These are phyloP conservation scores for Xylaria scruposa DNA, from an alignment of 495 filamentous ascomycete species.

Conservation along the genomic window DNA sequence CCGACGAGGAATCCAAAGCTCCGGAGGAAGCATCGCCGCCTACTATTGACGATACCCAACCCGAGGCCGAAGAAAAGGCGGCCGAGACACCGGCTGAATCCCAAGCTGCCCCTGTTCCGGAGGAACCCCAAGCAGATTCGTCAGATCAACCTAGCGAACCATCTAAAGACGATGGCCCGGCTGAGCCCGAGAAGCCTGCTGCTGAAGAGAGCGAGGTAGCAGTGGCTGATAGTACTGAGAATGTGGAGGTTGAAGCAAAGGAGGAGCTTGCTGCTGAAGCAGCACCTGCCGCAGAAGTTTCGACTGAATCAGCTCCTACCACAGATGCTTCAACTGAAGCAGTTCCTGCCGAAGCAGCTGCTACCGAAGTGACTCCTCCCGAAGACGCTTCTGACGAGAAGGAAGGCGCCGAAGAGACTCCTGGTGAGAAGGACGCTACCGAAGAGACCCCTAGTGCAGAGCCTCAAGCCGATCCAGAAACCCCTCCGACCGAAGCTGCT, in stretches of 20 bases:
- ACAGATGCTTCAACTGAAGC: conserved; percentile 3
- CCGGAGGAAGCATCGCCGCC: neutral
- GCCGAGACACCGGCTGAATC: neutral
- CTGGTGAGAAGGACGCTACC: conserved; percentile 13
- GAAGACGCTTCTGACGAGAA: conserved; percentile 1
- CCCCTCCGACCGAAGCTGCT: neutral
- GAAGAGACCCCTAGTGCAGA: neutral
- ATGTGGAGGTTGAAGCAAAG: neutral
- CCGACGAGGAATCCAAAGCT: conserved; percentile 7
- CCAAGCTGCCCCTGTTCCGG: neutral
- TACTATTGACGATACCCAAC: neutral
- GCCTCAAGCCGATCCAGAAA: conserved; percentile 11
- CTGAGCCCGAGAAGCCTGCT: conserved; percentile 12
- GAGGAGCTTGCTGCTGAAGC: conserved; percentile 7
- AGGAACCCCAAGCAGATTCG: neutral
- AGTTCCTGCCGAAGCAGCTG: neutral
- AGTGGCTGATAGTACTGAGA: neutral
- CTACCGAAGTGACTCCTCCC: neutral
- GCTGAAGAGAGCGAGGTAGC: conserved; percentile 1
- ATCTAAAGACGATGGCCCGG: neutral
- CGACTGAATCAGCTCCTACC: conserved; percentile 11
- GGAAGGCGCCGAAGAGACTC: neutral
- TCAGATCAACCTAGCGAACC: neutral
- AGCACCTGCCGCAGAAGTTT: neutral
- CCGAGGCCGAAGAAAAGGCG: neutral